Base-by-base conservation (phyloP, 495 filamentous ascomycete species). In the Poronia punctata region DNA sequence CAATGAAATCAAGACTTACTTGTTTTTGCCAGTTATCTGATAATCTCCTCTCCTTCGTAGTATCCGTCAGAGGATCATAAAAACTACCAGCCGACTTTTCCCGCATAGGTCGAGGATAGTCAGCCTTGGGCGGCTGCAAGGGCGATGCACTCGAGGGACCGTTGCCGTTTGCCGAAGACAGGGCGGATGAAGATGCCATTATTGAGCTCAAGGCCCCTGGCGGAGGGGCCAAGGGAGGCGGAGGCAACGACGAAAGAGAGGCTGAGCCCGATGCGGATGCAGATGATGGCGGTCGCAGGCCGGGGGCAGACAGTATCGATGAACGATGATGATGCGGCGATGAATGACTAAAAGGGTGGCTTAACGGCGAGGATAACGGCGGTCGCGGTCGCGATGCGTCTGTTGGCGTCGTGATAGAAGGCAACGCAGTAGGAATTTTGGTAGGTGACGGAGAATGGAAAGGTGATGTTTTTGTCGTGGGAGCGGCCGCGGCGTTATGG, bases 61-160 rank as follows among this genome's bases (percentile, higher is more conserved):
- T 65, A 45, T 77, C 74, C 12, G 70, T 67, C 15, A 71, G 72
- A 18, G 72, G 74, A 45, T 78, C 74, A 60, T 78, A 78, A 54
- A 74, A 75, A 50, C 65, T 67, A 43, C 69, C 64, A 23, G 62
- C 39, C 7, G 44, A 48, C 48, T 71, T 72, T 32, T 75, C 71
- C 54, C 65, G 67, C 18, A 50, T 43, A 0, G 54, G 50, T 28
- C 59, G 61, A 38, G 60, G 65, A 40, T 61, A 62, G 38, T 64
- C 61, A 4, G 53, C 50, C 33, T 56, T 56, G 22, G 56, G 55
- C 34, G 52, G 43, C 33, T 59, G 55, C 35, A 59, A 26, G 25
- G 55, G 55, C 41, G 55, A 59, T 59, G 52, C 52, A 53, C 55
- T 53, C 21, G 52, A 46, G 45, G 43, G 43, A 5, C 43, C 43